These are phyloP conservation scores for Trifolium fragiferum DNA, from an alignment of 306 rosid species.

Conservation along the genomic window DNA sequence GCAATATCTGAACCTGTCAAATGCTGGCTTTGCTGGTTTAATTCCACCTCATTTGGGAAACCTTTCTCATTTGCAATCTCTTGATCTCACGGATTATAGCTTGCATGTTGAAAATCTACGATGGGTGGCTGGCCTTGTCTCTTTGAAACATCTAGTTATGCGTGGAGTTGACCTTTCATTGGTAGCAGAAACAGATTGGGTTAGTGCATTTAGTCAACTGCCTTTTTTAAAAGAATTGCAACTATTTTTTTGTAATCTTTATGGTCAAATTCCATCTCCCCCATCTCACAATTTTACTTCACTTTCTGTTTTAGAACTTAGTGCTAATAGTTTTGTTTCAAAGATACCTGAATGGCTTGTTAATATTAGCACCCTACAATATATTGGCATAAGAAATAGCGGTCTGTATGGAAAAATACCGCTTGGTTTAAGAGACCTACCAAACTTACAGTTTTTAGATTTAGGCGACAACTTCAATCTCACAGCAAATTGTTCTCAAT, in stretches of 20 bases:
- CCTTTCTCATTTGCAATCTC: conserved; percentile 47
- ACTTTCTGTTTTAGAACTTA: conserved; percentile 46
- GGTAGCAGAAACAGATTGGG: conserved; percentile 33
- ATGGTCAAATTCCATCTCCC: conserved; percentile 39
- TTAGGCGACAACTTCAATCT: conserved; percentile 33
- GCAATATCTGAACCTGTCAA: conserved; percentile 52
- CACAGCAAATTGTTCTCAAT: conserved; percentile 49
- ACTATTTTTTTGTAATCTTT: background rate
- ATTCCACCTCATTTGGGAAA: conserved; percentile 51
- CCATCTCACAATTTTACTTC: conserved; percentile 46
- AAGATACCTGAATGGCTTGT: conserved; percentile 54
- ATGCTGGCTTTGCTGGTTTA: conserved; percentile 45
- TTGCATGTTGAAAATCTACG: conserved; percentile 35
- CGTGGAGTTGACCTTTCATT: conserved; percentile 45
- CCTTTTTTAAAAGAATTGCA: conserved; percentile 48
- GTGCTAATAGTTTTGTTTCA: conserved; percentile 36
- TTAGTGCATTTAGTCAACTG: conserved; percentile 38
- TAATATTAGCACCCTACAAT: conserved; percentile 45
- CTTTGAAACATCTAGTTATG: conserved; percentile 53
- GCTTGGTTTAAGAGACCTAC: conserved; percentile 47
- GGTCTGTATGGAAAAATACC: conserved; percentile 55
- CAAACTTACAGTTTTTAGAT: conserved; percentile 38
- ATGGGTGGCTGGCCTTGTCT: conserved; percentile 48
- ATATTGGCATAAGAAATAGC: conserved; percentile 18
- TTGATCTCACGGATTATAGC: conserved; percentile 29